Percentiles rank a stretch among this genome's conserved stretches.
These are phyloP conservation scores for Hysterangium stoloniferum DNA, from an alignment of 768 basidiomycete genomes.

Conservation along the genomic window DNA sequence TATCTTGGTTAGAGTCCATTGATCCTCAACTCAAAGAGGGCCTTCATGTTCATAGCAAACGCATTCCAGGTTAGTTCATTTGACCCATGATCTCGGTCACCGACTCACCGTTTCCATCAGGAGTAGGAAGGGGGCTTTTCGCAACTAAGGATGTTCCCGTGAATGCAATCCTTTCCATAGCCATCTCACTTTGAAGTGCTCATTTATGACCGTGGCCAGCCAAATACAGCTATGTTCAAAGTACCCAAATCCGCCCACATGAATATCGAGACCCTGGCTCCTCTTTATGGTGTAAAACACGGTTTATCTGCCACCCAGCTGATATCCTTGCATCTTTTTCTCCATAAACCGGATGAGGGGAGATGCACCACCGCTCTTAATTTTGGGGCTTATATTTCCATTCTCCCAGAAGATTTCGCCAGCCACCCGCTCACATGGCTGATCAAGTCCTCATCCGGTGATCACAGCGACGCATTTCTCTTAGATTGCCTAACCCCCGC, in stretches of 20 bases:
- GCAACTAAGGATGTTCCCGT: slow-evolving; percentile 37
- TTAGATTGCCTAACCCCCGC: slow-evolving; percentile 43
- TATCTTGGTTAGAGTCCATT: slow-evolving; percentile 44
- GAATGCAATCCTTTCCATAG: slow-evolving; percentile 16
- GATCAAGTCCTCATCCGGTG: slow-evolving; percentile 21
- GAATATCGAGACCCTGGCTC: slow-evolving; percentile 60
- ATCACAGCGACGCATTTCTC: slow-evolving; percentile 20
- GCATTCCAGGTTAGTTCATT: slow-evolving; percentile 39
- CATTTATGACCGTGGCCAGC: not conserved
- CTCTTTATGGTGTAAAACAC: slow-evolving; percentile 41
- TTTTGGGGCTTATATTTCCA: slow-evolving; percentile 73
- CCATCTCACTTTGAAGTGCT: not conserved
- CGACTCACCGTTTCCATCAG: slow-evolving; percentile 26
- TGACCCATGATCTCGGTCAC: not conserved
- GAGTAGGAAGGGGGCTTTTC: slow-evolving; percentile 67
- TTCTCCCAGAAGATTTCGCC: slow-evolving; percentile 65
- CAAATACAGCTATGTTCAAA: slow-evolving; percentile 45
- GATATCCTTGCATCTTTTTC: slow-evolving; percentile 71
- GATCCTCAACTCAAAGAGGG: slow-evolving; percentile 38
- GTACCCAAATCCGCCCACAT: slow-evolving; percentile 66
- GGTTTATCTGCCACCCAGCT: slow-evolving; percentile 60
- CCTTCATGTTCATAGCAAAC: slow-evolving; percentile 45
- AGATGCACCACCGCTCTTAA: slow-evolving; percentile 42
- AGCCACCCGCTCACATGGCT: slow-evolving; percentile 81
- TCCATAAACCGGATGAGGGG: slow-evolving; percentile 47